Evolutionary conservation across 352 stramenopile genomes (phyloP).

Genomic region (Aphanomyces invadans): DNA sequence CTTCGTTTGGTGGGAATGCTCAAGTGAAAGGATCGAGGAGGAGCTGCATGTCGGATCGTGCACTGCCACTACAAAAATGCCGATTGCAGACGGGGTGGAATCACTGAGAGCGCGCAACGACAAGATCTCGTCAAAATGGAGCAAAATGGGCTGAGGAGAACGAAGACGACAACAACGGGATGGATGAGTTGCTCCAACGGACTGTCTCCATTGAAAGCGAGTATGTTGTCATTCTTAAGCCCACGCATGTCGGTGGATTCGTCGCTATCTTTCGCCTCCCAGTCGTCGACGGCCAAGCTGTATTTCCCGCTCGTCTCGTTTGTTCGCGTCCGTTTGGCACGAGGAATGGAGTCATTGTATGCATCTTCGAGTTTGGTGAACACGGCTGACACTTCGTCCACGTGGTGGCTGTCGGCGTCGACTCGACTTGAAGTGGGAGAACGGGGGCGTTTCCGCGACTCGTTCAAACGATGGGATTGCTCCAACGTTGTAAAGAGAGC

Average conservation of each 20-base stretch:
- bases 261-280: background rate
- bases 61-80: too few species aligned
- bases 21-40: too few species aligned
- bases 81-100: too few species aligned
- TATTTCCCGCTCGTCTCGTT: background rate
- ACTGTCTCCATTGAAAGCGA: background rate
- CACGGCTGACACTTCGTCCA: background rate
- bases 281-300: background rate
- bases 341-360: background rate
- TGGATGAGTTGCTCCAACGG: background rate
- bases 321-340: background rate
- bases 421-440: background rate
- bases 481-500: background rate
- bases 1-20: too few species aligned
- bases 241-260: background rate
- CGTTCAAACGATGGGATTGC: background rate
- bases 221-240: background rate
- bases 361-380: background rate
- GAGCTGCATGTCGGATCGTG: too few species aligned
- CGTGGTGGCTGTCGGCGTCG: background rate
- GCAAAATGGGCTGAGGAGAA: too few species aligned
- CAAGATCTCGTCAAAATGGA: too few species aligned
- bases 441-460: background rate
- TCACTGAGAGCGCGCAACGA: too few species aligned
- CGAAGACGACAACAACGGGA: background rate